Base-by-base conservation (phyloP, 768 basidiomycete species). In the Pulveroboletus sp. region DNA sequence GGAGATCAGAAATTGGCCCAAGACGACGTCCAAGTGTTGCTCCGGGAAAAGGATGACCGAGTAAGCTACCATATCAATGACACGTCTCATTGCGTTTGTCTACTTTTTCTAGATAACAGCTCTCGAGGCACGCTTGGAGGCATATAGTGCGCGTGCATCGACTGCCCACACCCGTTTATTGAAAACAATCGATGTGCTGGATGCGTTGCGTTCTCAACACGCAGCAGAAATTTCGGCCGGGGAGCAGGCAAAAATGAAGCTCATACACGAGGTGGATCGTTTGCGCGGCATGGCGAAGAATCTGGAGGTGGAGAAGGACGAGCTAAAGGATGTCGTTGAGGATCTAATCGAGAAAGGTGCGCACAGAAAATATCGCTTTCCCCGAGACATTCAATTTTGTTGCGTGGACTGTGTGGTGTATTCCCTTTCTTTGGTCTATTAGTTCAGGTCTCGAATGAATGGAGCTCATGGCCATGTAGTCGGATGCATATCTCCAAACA, bases 271-370 rank as follows among this genome's bases (percentile, higher is more conserved):
- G 36, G 54, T 78, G n/a, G 57, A 69, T 32, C 57, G 67, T 9
- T 72, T 72, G 53, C 56, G 58, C 8, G 60, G 57, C 4, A 42
- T 65, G 6, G 65, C 73, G 4, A 65, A 60, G 29, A 52, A 52
- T 2, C 61, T 69, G 6, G 76, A 82, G 60, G 56, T 60, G 2
- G 80, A 84, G 53, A 68, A 64, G 47, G 78, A 83, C 57, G 77
- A 81, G 46, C 56, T 83, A 58, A 70, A 75, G 53, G 78, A 80
- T 36, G 77, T 75, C 6, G 78, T 85, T 2, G 55, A 72, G 41
- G 62, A 73, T 43, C 59, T 85, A 34, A 72, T 81, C n/a, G 72
- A 81, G 62, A 82, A 80, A 79, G 78, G 84, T 84, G 55, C 34
- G 78, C 68, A 17, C 21, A 16, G 29, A 24, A 5, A 11, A 10